phyloP scores from a whole-genome alignment of 106 monocot species.

The Gastrodia elata region DNA sequence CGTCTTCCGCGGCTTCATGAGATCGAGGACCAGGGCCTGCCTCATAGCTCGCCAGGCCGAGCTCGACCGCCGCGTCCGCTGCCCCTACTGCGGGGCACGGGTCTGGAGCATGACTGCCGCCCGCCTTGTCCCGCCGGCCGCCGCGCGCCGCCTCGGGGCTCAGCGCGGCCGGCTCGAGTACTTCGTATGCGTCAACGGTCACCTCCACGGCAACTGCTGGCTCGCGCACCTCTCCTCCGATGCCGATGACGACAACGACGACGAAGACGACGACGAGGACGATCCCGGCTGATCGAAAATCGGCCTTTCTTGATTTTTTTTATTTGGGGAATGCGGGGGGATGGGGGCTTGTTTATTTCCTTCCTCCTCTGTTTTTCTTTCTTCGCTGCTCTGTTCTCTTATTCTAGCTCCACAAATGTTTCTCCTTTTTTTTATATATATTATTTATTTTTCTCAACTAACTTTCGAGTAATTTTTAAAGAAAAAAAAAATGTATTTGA shows the following conservation, averaged over 20 bases:
- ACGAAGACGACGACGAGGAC: not conserved
- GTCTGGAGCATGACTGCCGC: constrained; percentile 82
- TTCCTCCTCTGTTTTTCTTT: no score
- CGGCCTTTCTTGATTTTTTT: no score
- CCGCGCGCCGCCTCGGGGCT: constrained; percentile 41
- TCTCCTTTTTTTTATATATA: no score
- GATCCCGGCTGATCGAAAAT: constrained; percentile 1
- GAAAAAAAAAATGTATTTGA: no score
- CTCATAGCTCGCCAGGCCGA: constrained; percentile 33
- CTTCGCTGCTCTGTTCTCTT: no score
- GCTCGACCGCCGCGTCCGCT: constrained; percentile 47
- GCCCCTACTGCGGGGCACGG: constrained; percentile 66
- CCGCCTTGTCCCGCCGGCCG: constrained; percentile 39
- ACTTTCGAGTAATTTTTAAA: no score
- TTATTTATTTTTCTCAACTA: no score
- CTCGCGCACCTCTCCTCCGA: constrained; percentile 48
- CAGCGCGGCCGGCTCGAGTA: constrained; percentile 44
- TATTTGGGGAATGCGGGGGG: not conserved
- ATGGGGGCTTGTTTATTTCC: no score
- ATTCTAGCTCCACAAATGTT: no score
- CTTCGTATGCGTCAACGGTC: constrained; percentile 73
- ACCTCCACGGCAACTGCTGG: constrained; percentile 74
- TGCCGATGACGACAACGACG: constrained; percentile 16
- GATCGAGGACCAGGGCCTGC: constrained; percentile 45
- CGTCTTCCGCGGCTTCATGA: constrained; percentile 58